A percentile compares a stretch with the other conserved stretches of the same genome.
Conservation (phyloP, 345 rosid species). For the Jatropha curcas region DNA sequence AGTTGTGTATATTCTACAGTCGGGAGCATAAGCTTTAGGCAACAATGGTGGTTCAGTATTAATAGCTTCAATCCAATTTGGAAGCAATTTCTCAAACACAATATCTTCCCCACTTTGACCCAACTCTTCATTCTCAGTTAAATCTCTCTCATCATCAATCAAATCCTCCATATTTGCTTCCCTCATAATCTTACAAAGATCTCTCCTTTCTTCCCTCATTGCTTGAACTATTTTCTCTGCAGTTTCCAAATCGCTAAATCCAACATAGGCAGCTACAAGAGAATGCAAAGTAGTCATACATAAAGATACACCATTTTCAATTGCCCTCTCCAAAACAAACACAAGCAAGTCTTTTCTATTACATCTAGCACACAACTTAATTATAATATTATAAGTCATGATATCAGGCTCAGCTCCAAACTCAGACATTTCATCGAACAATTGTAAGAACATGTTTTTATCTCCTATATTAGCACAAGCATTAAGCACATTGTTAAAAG, state of each 20-base stretch:
- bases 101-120: slow-evolving; percentile 21
- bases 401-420: slow-evolving; percentile 67
- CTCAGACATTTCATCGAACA: slow-evolving; percentile 72
- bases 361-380: slow-evolving; percentile 77
- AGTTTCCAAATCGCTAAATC: slow-evolving; percentile 71
- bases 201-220: slow-evolving; percentile 83
- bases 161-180: slow-evolving; percentile 49
- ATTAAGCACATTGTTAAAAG: slow-evolving; percentile 75
- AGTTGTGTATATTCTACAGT: slow-evolving; percentile 81
- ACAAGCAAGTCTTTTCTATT: slow-evolving; percentile 71
- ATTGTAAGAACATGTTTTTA: slow-evolving; percentile 47
- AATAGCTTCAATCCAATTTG: slow-evolving; percentile 45
- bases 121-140: slow-evolving; percentile 19
- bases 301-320: slow-evolving; percentile 50
- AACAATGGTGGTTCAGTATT: slow-evolving; percentile 56
- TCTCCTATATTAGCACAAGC: slow-evolving; percentile 89
- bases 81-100: slow-evolving; percentile 71
- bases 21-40: slow-evolving; percentile 60
- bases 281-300: slow-evolving; percentile 87
- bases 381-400: slow-evolving; percentile 75
- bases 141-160: slow-evolving; percentile 42
- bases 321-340: slow-evolving; percentile 68
- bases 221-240: slow-evolving; percentile 86
- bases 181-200: slow-evolving; percentile 71
- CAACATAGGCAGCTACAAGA: slow-evolving; percentile 88